Conservation (phyloP, 768 basidiomycete species). For the Mycena maculata region DNA sequence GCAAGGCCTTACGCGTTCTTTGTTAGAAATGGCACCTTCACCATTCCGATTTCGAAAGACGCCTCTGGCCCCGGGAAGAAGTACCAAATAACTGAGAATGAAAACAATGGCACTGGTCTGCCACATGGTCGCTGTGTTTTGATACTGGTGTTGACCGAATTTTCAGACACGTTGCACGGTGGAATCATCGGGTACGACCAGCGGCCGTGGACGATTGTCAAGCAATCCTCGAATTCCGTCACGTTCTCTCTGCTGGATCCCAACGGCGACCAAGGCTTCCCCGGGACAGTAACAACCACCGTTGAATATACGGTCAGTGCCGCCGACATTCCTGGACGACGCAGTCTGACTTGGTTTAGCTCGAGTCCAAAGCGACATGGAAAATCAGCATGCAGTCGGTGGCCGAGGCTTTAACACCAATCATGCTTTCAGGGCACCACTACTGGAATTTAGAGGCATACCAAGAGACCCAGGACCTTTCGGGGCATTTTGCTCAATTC, state of each 20-base stretch:
- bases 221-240: conserved; percentile 48
- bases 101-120: conserved; percentile 47
- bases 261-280: conserved; percentile 59
- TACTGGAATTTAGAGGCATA: conserved; percentile 62
- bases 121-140: not conserved
- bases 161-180: conserved; percentile 59
- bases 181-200: conserved; percentile 58
- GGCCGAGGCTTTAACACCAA: conserved; percentile 53
- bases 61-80: conserved; percentile 50
- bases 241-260: conserved; percentile 57
- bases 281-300: conserved; percentile 52
- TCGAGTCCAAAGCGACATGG: conserved; percentile 50
- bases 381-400: conserved; percentile 52
- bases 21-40: conserved; percentile 53
- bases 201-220: conserved; percentile 54
- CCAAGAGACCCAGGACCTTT: conserved; percentile 53
- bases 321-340: not conserved
- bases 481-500: conserved; percentile 51
- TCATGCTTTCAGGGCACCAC: conserved; percentile 57
- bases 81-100: conserved; percentile 53
- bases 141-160: not conserved
- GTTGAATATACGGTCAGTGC: conserved; percentile 35
- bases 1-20: not conserved
- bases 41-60: conserved; percentile 55
- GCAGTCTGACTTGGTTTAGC: conserved; percentile 38